Conservation (phyloP, 2,329 filamentous ascomycete species). For the Penicillium palitans region DNA sequence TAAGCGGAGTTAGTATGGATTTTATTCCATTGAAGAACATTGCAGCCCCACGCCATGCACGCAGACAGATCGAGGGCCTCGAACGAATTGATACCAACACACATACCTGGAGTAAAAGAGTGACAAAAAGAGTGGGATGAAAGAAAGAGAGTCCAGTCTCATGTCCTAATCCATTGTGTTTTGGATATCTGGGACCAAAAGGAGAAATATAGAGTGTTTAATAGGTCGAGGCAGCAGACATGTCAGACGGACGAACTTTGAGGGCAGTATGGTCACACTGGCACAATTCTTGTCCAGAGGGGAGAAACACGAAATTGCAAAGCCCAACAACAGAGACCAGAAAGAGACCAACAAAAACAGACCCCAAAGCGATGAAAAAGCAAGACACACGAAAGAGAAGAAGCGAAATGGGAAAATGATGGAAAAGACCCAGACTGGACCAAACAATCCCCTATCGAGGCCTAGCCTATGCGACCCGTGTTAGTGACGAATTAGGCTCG, state of each 20-base stretch:
- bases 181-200: slow-evolving; percentile 6
- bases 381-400: slow-evolving; percentile 5
- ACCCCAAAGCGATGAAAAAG: not conserved
- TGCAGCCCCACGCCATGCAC: not conserved
- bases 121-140: slow-evolving; percentile 8
- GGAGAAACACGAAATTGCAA: slow-evolving; percentile 1
- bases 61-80: not conserved
- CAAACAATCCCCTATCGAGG: slow-evolving; percentile 26
- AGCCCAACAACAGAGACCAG: not conserved
- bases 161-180: slow-evolving; percentile 23
- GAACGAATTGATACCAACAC: slow-evolving; percentile 2
- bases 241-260: slow-evolving; percentile 4
- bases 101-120: slow-evolving; percentile 22
- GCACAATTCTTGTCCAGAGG: not conserved
- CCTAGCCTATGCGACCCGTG: slow-evolving; percentile 26
- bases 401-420: slow-evolving; percentile 19
- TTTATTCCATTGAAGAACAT: not conserved
- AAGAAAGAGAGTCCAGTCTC: slow-evolving; percentile 6
- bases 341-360: not conserved
- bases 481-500: slow-evolving; percentile 20
- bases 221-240: slow-evolving; percentile 11
- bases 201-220: not conserved
- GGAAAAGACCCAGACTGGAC: slow-evolving; percentile 23
- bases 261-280: slow-evolving; percentile 12
- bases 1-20: slow-evolving; percentile 1